phyloP scores from a whole-genome alignment of 305 asterid genomes.

The Fraxinus platypoda region DNA sequence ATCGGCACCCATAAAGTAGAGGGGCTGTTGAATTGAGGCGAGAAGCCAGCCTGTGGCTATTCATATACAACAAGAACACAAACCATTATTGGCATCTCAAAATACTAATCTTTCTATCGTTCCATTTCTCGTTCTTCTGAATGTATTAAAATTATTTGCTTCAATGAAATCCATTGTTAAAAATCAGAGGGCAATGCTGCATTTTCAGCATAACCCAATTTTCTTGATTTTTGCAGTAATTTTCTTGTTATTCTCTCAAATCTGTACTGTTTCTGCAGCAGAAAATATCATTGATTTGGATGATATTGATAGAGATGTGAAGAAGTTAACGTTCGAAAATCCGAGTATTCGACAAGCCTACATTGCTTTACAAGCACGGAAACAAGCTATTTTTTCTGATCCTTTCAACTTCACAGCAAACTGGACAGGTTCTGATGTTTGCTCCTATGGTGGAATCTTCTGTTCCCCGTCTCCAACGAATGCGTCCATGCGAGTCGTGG shows the following conservation, averaged over 20 bases:
- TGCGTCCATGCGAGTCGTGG: constrained; percentile 47
- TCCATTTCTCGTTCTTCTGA: constrained; percentile 24
- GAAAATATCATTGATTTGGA: constrained; percentile 19
- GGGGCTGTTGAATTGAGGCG: constrained; percentile 35
- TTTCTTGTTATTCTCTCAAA: constrained; percentile 10
- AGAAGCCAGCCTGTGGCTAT: constrained; percentile 23
- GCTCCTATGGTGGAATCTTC: constrained; percentile 51
- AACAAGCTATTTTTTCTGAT: constrained; percentile 49
- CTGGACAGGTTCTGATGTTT: constrained; percentile 46
- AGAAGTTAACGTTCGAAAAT: constrained; percentile 37
- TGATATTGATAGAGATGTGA: constrained; percentile 14
- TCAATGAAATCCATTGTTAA: not conserved
- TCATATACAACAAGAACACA: constrained; percentile 8
- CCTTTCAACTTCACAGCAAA: constrained; percentile 47
- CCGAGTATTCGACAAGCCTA: constrained; percentile 50
- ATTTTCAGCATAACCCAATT: not conserved
- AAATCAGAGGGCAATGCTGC: constrained; percentile 1
- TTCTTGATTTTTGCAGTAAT: not conserved
- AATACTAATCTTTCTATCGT: not conserved
- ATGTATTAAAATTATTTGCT: constrained; percentile 21
- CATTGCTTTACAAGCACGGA: constrained; percentile 56
- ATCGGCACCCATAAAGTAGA: constrained; percentile 25
- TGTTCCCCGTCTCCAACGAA: constrained; percentile 36
- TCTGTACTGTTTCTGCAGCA: not conserved
- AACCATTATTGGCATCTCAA: constrained; percentile 23